These are phyloP conservation scores for Balakata baccata DNA, from an alignment of 345 rosid genomes.

Conservation along the genomic window DNA sequence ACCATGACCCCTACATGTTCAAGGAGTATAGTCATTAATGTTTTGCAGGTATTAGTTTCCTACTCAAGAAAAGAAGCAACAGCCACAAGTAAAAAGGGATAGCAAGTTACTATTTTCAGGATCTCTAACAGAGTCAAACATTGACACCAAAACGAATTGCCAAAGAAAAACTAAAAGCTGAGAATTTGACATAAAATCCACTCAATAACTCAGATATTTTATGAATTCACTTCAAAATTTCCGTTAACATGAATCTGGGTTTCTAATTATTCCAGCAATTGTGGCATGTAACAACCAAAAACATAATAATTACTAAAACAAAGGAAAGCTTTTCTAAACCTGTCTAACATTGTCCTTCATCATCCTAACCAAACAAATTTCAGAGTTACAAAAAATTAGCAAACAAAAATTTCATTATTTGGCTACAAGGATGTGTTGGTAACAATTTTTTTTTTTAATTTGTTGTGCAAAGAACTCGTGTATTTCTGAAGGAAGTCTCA, in stretches of 20 bases:
- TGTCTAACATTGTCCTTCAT: background rate
- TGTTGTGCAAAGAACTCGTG: background rate
- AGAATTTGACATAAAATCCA: background rate
- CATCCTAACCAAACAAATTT: background rate
- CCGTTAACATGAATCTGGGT: background rate
- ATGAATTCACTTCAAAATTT: background rate
- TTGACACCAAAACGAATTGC: background rate
- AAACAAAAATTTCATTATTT: background rate
- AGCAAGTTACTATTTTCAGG: slow-evolving; percentile 9
- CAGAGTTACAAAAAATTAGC: background rate
- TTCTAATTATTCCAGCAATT: background rate
- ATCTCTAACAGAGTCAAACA: slow-evolving; percentile 7
- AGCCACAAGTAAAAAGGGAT: background rate
- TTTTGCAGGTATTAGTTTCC: slow-evolving; percentile 8
- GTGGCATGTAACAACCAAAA: background rate
- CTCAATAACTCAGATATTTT: background rate
- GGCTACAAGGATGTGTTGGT: background rate
- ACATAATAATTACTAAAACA: background rate
- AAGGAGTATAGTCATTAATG: slow-evolving; percentile 7
- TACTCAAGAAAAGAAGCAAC: background rate
- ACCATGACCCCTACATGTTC: slow-evolving; percentile 52
- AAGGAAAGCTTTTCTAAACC: background rate
- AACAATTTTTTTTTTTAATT: background rate
- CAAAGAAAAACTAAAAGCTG: background rate
- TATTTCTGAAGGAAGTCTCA: background rate